These are phyloP conservation scores for Leishmania martiniquensis DNA, from an alignment of 208 protist species.

Conservation along the genomic window DNA sequence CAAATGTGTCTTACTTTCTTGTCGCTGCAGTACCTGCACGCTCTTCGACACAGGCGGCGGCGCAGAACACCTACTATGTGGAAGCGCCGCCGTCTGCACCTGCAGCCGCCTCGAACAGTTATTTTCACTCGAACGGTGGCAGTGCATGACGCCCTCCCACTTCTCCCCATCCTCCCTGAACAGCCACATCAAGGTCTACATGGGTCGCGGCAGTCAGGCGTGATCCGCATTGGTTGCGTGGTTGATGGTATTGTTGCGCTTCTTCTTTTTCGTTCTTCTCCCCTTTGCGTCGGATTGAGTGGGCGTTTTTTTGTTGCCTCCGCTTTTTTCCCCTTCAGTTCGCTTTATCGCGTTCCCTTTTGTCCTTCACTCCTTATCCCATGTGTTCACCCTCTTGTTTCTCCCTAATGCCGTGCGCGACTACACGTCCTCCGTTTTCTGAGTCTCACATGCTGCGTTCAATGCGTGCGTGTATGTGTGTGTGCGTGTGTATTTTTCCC, in stretches of 20 bases:
- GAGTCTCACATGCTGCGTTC: too few relatives aligned
- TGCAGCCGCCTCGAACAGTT: neutral
- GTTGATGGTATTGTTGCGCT: neutral
- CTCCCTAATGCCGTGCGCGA: too few relatives aligned
- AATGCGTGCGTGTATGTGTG: too few relatives aligned
- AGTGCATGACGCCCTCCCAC: neutral
- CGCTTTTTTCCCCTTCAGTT: too few relatives aligned
- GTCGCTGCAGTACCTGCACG: neutral
- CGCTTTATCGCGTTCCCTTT: too few relatives aligned
- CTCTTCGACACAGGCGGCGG: neutral
- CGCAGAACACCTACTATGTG: neutral
- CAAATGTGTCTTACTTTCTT: neutral
- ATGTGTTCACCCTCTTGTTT: too few relatives aligned
- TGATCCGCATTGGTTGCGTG: neutral
- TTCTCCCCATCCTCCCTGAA: neutral
- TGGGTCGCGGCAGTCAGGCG: neutral
- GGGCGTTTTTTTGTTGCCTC: too few relatives aligned
- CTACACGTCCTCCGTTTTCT: too few relatives aligned
- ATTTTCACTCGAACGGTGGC: neutral
- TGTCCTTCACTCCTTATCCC: too few relatives aligned
- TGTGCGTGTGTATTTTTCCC: too few relatives aligned
- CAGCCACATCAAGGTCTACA: neutral
- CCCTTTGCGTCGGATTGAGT: too few relatives aligned
- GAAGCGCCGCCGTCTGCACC: neutral
- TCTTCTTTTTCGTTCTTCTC: too few relatives aligned